phyloP scores from a whole-genome alignment of 371 early-diverging fungal genomes.

The Mortierella sp. region DNA sequence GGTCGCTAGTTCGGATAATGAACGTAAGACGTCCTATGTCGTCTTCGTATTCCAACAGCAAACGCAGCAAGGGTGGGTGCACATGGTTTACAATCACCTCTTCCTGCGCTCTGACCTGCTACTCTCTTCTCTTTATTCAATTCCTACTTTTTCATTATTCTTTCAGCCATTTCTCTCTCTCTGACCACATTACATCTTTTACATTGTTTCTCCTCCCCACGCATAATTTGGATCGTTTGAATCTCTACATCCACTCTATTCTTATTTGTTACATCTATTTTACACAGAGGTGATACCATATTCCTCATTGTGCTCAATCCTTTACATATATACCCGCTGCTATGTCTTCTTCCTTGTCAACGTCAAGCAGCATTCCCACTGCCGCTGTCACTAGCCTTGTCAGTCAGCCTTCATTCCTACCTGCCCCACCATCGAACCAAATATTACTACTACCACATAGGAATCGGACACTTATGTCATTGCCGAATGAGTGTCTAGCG shows the following conservation, averaged over 20 bases:
- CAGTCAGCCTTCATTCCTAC: not conserved
- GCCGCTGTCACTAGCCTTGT: not conserved
- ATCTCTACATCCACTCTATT: not conserved
- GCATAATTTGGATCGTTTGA: not conserved
- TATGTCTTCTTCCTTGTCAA: not conserved
- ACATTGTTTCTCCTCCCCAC: not conserved
- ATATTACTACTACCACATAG: not conserved
- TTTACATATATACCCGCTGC: constrained; percentile 1
- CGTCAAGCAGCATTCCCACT: not conserved
- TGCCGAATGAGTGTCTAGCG: constrained; percentile 33
- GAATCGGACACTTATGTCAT: constrained; percentile 18
- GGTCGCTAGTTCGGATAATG: too few species aligned
- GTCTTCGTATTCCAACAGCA: too few species aligned
- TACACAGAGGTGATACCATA: not conserved
- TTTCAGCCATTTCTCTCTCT: constrained; percentile 3
- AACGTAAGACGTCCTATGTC: too few species aligned
- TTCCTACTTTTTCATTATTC: not conserved
- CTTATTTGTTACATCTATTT: not conserved
- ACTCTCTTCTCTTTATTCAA: not conserved
- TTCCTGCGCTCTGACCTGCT: not conserved
- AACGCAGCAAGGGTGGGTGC: not conserved
- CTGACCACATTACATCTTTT: constrained; percentile 6
- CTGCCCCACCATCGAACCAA: not conserved
- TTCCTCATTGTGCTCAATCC: not conserved
- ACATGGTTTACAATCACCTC: not conserved